phyloP scores from a whole-genome alignment of 305 asterid species.

The Solanum hybrid region DNA sequence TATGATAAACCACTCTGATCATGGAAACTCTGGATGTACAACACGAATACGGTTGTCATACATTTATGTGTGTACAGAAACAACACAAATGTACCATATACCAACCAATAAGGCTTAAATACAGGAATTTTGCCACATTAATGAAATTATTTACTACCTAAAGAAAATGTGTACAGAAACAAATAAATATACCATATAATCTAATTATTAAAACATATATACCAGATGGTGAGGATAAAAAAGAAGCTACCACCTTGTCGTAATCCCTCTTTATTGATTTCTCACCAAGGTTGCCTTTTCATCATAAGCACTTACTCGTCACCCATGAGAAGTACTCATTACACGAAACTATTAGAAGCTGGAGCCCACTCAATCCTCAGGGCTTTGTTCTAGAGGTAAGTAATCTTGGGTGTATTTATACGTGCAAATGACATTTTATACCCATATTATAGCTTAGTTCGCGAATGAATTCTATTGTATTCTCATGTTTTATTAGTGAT shows the following conservation, averaged over 20 bases:
- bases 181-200: not conserved
- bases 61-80: not conserved
- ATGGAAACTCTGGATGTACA: not conserved
- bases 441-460: too few species aligned
- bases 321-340: not conserved
- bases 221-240: not conserved
- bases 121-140: not conserved
- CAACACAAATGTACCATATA: not conserved
- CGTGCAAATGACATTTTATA: too few species aligned
- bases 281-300: not conserved
- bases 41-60: not conserved
- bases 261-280: not conserved
- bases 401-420: too few species aligned
- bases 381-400: not conserved
- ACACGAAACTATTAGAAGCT: not conserved
- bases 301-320: not conserved
- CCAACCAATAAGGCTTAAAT: not conserved
- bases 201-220: not conserved
- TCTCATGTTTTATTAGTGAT: too few species aligned
- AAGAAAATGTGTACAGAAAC: not conserved
- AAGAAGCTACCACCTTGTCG: not conserved
- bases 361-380: not conserved
- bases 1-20: not conserved
- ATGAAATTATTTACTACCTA: not conserved
- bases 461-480: too few species aligned